Percentiles rank a stretch among this genome's conserved stretches.
Evolutionary conservation across 208 protist genomes (phyloP).

Genomic region (Wallacemonas sp.): DNA sequence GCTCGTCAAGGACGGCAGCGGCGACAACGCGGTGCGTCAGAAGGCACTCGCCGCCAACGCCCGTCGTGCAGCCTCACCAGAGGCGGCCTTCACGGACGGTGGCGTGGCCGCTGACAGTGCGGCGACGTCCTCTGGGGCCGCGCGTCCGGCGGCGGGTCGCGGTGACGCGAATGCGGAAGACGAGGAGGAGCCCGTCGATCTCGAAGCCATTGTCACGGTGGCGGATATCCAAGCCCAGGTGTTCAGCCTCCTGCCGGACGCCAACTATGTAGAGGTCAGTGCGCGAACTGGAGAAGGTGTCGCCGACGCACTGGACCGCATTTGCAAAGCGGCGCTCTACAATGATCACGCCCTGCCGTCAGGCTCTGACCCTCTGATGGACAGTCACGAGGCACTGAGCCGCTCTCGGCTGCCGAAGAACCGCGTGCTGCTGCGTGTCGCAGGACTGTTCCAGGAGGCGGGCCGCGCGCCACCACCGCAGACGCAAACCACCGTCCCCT

Average conservation of each 20-base stretch:
- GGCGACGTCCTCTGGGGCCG: no score
- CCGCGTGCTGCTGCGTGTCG: conserved; percentile 2
- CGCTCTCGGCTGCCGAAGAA: not conserved
- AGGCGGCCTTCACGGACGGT: conserved; percentile 12
- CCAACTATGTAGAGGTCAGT: conserved; percentile 60
- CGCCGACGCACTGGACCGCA: conserved; percentile 16
- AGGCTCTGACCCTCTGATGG: not conserved
- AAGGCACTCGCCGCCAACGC: conserved; percentile 2
- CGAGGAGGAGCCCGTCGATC: conserved; percentile 6
- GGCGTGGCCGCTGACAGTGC: not conserved
- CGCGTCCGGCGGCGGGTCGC: no score
- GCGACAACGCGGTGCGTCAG: not conserved
- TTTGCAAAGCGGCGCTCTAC: conserved; percentile 32
- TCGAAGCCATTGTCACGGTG: conserved; percentile 19
- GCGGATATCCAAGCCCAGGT: conserved; percentile 25
- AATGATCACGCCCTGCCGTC: conserved; percentile 6
- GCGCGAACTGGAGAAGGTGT: conserved; percentile 26
- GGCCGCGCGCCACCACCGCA: not conserved
- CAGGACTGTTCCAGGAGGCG: not conserved
- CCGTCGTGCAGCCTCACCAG: conserved; percentile 3
- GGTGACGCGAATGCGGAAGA: not conserved
- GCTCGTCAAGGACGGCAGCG: not conserved
- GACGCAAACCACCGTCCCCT: not conserved
- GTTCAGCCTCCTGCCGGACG: conserved; percentile 30
- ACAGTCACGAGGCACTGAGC: not conserved